A percentile compares a stretch with the other conserved stretches of the same genome.
These are phyloP conservation scores for Durio zibethinus DNA, from an alignment of 345 rosid species.

Conservation along the genomic window DNA sequence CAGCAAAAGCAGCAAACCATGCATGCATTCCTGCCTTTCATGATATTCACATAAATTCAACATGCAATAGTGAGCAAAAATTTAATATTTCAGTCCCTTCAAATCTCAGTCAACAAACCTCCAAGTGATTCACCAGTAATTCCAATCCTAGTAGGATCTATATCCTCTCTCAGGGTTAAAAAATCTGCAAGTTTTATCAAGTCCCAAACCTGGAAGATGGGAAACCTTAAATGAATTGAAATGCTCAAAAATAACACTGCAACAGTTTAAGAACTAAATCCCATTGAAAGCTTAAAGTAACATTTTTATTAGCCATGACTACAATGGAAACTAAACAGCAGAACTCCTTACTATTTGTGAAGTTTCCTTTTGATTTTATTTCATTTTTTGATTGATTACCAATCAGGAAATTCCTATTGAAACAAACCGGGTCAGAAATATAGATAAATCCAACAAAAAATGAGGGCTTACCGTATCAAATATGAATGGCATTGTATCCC, in stretches of 20 bases:
- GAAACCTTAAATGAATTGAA: conserved; percentile 13
- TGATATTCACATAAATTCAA: conserved; percentile 14
- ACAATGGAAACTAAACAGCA: neutral
- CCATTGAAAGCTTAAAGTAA: neutral
- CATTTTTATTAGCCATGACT: conserved; percentile 3
- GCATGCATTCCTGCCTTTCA: conserved; percentile 83
- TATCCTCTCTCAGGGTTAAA: conserved; percentile 69
- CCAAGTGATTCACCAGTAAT: conserved; percentile 92
- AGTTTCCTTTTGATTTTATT: neutral
- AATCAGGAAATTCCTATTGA: too few relatives aligned
- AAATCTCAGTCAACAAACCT: conserved; percentile 48
- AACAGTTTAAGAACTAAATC: neutral
- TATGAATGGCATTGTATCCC: conserved; percentile 88
- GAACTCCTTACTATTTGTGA: neutral
- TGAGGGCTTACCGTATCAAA: conserved; percentile 57
- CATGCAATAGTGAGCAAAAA: too few relatives aligned
- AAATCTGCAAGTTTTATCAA: conserved; percentile 83
- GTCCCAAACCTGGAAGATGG: conserved; percentile 69
- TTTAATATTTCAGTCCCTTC: conserved; percentile 3
- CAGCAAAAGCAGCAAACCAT: conserved; percentile 88
- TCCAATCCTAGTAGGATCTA: conserved; percentile 78
- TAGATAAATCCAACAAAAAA: too few relatives aligned
- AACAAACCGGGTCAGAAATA: too few relatives aligned
- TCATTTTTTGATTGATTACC: neutral
- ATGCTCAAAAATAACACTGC: neutral